Evolutionary conservation across 345 rosid species (phyloP).

Genomic region (Pistacia atlantica): DNA sequence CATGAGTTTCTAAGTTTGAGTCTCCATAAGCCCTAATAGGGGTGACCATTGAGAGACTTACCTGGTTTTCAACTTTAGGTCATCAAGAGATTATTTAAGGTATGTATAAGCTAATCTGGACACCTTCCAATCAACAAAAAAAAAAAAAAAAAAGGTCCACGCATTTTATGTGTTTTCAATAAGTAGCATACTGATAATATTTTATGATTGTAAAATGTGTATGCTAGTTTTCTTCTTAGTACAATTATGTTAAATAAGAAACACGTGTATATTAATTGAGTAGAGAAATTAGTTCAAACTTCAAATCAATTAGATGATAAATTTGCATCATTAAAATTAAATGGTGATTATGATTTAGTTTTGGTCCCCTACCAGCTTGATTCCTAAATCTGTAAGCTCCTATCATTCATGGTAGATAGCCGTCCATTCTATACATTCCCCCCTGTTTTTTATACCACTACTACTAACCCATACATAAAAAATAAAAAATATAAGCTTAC

Average conservation of each 20-base stretch:
- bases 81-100: too few species aligned
- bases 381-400: constrained; percentile 1
- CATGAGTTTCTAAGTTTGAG: too few species aligned
- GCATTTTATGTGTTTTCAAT: too few species aligned
- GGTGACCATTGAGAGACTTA: too few species aligned
- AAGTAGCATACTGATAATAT: too few species aligned
- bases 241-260: neutral
- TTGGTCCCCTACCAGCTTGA: constrained; percentile 22
- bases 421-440: constrained; percentile 10
- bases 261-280: neutral
- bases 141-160: too few species aligned
- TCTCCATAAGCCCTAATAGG: too few species aligned
- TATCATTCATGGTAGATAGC: constrained; percentile 13
- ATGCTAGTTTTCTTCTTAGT: too few species aligned
- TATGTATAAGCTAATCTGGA: too few species aligned
- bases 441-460: neutral
- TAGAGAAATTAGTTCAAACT: constrained; percentile 6
- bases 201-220: too few species aligned
- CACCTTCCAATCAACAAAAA: too few species aligned
- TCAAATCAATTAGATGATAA: constrained; percentile 15
- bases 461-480: neutral
- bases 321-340: constrained; percentile 7
- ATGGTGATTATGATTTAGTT: neutral
- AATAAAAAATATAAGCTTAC: neutral
- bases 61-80: too few species aligned